Percentiles rank a stretch among this genome's conserved stretches.
Evolutionary conservation across 2,329 filamentous ascomycete species (phyloP).

Genomic region (Verticillium longisporum): DNA sequence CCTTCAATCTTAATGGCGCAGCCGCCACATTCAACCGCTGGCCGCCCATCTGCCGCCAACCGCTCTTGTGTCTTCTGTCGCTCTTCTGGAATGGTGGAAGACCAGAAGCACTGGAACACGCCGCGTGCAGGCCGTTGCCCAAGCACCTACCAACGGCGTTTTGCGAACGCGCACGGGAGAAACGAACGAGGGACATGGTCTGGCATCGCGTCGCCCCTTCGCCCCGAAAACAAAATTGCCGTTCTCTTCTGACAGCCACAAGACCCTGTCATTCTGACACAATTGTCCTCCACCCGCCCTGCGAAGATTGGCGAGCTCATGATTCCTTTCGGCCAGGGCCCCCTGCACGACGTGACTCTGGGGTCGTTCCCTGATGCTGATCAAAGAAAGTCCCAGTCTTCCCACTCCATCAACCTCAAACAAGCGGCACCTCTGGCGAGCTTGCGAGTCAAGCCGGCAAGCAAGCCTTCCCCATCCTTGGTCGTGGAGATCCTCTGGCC

Average conservation of each 20-base stretch:
- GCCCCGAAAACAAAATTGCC: neutral
- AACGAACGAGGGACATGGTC: neutral
- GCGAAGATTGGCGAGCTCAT: neutral
- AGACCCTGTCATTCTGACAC: neutral
- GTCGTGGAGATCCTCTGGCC: neutral
- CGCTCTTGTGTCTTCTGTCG: neutral
- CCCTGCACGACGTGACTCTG: neutral
- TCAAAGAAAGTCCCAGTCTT: conserved; percentile 37
- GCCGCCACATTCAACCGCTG: no score
- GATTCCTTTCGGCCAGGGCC: neutral
- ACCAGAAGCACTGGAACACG: neutral
- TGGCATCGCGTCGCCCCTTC: neutral
- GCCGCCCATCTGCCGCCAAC: neutral
- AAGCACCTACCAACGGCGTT: neutral
- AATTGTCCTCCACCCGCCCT: neutral
- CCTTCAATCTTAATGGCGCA: neutral
- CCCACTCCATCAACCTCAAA: conserved; percentile 48
- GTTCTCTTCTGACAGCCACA: neutral
- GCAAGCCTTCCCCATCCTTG: neutral
- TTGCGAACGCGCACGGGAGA: neutral
- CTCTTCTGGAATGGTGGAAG: neutral
- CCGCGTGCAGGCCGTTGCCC: neutral
- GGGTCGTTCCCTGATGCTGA: conserved; percentile 27
- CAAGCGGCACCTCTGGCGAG: conserved; percentile 16
- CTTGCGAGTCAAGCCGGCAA: conserved; percentile 7